Base-by-base conservation (phyloP, 73 alveolate genomes). In the Paramecium tetraurelia region DNA sequence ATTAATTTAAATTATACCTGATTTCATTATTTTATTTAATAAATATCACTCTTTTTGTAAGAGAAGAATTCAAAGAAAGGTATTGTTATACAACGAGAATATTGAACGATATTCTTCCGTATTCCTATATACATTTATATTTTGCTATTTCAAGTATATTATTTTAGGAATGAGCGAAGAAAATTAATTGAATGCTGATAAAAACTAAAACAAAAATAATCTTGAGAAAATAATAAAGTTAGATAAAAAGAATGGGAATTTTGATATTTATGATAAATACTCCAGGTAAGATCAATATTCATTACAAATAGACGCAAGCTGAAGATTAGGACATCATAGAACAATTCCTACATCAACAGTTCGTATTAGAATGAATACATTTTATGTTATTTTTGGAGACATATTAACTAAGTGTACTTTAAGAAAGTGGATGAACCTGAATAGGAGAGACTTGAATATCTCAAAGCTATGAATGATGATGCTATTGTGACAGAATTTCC, bases 221-320 rank as follows among this genome's bases (percentile, higher is more conserved):
- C 72, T 80, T 31, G 90, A 80, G 90, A 80, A 80, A 46, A 80
- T 80, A 40, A 80, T 80, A 24, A 80, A 80, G 75, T 48, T 80
- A 80, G 90, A 80, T 63, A 80, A 80, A 80, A 80, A 80, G 90
- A 80, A 80, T 80, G 90, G 90, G 27, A 80, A 80, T 46, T 80
- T 80, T 80, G 90, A 80, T 46, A 80, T 80, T 80, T 80, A 80
- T 48, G 90, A 80, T 80, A 80, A 80, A 80, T 80, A 80, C 57
- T 41, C 90, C 33, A 80, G 33, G 90, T 80, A 80, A 11, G 48
- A 18, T 16, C 3, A 21, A 21, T 36, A 72, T 33, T 38, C 57
- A 35, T 41, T 8, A 24, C 21, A 46, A 20, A 44, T 41, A 80
- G 90, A 46, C 70, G 90, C 1, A 80, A 80, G 57, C 44, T 80